Conservation (phyloP, 306 rosid genomes). For the Chamaecrista fasciculata region DNA sequence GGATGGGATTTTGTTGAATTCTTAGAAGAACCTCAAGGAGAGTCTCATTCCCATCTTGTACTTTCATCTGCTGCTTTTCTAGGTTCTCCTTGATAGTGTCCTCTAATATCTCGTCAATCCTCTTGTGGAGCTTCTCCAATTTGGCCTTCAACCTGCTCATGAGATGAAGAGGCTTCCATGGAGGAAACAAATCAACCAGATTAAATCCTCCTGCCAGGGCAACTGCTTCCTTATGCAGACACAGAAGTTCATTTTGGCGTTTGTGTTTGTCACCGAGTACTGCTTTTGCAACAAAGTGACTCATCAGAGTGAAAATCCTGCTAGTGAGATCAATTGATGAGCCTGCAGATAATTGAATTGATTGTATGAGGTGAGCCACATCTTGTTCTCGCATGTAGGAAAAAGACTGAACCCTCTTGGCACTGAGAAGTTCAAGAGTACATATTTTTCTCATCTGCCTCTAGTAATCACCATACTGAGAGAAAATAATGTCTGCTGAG, state of each 20-base stretch:
- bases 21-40: slow-evolving; percentile 26
- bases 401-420: not conserved
- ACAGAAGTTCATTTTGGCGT: not conserved
- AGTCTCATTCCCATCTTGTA: not conserved
- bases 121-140: slow-evolving; percentile 28
- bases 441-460: slow-evolving; percentile 29
- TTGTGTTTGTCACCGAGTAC: not conserved
- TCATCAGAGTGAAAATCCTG: not conserved
- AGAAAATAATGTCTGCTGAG: slow-evolving; percentile 22
- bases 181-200: not conserved
- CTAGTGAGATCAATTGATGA: not conserved
- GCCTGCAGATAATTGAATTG: not conserved
- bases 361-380: not conserved
- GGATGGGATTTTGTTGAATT: slow-evolving; percentile 7
- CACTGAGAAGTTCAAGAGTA: not conserved
- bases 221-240: not conserved
- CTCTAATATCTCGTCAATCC: slow-evolving; percentile 27
- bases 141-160: not conserved
- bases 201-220: not conserved
- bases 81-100: slow-evolving; percentile 36
- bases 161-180: slow-evolving; percentile 4
- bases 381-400: not conserved
- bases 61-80: not conserved
- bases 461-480: slow-evolving; percentile 50
- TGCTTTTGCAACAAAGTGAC: not conserved